Base-by-base conservation (phyloP, 176 grass and related monocot genomes). In the Saccharum spontaneum region DNA sequence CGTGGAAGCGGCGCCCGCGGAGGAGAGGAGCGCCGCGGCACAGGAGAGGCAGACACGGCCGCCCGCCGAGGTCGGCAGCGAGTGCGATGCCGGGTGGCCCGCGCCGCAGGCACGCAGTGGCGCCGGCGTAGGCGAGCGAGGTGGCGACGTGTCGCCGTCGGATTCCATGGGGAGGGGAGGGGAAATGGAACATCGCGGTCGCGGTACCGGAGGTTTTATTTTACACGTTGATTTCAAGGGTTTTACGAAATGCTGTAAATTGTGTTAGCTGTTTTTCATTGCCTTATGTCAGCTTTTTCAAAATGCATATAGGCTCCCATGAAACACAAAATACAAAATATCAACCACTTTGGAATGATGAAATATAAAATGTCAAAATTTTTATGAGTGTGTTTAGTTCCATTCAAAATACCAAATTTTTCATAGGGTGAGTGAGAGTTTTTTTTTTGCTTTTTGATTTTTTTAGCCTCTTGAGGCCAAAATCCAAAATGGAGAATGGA, bases 31-130 rank as follows among this genome's bases (percentile, higher is more conserved):
- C 1, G 87, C 73, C 41, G 87, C 89, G 57, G 87, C 85, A 77
- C 91, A 98, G 57, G 88, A 90, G 63, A 98, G 89, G 77, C 93
- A 95, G 89, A 95, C 80, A 69, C 82, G 76, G 63, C 93, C 83
- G 7, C 86, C 83, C 67, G 80, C 87, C 4, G 84, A 68, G 69
- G 92, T 86, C 23, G 87, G 71, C 77, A 98, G 78, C 31, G 89
- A 76, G 75, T 95, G 80, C 38, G 95, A 87, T 5, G 93, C 79
- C 39, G 83, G 92, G 72, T 98, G 95, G 59, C 93, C 93, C 48
- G 87, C 94, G 20, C 85, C 67, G 80, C 95, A 98, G 71, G 74
- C 55, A 38, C 43, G 84, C 18, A 67, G 22, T 71, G 41, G 69
- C 15, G 66, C 23, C 85, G 75, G 43, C 85, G 79, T 4, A 71